A percentile compares a stretch with the other conserved stretches of the same genome.
These are phyloP conservation scores for Exophiala oligosperma DNA, from an alignment of 2,329 filamentous ascomycete genomes.

Conservation along the genomic window DNA sequence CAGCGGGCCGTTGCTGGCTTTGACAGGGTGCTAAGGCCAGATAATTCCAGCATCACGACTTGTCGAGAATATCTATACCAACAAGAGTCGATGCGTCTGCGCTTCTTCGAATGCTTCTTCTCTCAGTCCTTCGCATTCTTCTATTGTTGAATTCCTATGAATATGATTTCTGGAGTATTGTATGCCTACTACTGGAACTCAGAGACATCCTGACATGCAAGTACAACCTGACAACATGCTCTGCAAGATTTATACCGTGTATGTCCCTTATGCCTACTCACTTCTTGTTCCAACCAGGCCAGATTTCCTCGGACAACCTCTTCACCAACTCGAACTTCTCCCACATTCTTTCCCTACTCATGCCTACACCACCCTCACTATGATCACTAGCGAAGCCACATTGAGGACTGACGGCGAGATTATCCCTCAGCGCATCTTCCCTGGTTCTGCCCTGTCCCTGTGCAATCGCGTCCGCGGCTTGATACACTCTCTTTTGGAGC, in stretches of 20 bases:
- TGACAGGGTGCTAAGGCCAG: no score
- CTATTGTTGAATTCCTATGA: no score
- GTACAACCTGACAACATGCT: no score
- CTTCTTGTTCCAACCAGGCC: constrained; percentile 42
- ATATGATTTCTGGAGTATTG: no score
- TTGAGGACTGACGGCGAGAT: constrained; percentile 68
- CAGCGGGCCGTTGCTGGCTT: no score
- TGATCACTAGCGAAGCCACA: constrained; percentile 71
- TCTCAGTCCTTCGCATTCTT: no score
- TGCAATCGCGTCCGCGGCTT: constrained; percentile 16
- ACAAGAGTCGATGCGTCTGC: no score
- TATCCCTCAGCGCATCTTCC: constrained; percentile 38
- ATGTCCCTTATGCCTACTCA: neutral
- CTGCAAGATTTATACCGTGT: neutral
- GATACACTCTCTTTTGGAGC: constrained; percentile 13
- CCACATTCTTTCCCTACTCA: constrained; percentile 69
- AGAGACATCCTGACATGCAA: no score
- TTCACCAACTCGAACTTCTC: constrained; percentile 71
- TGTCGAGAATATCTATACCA: no score
- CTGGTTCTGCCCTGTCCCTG: constrained; percentile 11
- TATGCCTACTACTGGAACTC: no score
- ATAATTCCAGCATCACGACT: no score
- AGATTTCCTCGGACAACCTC: constrained; percentile 71
- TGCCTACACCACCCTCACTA: constrained; percentile 64
- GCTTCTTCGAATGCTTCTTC: no score